Conservation (phyloP, 352 stramenopile genomes). For the Elongisporangium undulatum region DNA sequence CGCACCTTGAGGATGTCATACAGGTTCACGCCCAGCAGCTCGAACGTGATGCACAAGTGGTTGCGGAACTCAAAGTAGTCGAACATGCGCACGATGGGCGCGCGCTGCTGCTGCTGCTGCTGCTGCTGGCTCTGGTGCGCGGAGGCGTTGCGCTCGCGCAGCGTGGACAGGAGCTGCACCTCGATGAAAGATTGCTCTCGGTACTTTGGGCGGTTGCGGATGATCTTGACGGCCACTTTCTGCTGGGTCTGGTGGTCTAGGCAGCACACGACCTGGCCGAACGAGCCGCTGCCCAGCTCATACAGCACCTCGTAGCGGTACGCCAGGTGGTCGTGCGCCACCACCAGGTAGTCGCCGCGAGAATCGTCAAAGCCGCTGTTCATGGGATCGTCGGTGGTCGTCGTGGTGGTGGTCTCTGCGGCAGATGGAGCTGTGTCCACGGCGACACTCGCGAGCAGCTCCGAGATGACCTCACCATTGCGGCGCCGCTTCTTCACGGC, state of each 20-base stretch:
- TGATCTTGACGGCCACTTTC: conserved; percentile 97
- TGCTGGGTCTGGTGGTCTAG: conserved; percentile 75
- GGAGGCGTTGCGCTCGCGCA: conserved; percentile 28
- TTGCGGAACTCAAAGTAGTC: conserved; percentile 92
- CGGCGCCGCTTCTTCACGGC: conserved; percentile 25
- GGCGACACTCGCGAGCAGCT: conserved; percentile 10
- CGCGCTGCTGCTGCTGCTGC: conserved; percentile 15
- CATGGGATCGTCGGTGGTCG: conserved; percentile 4
- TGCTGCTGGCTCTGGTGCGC: not conserved
- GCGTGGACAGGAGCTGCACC: conserved; percentile 90
- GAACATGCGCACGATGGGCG: conserved; percentile 87
- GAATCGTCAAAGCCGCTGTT: conserved; percentile 97
- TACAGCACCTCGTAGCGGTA: conserved; percentile 94
- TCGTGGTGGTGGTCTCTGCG: not conserved
- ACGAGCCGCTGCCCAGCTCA: conserved; percentile 95
- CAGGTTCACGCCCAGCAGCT: conserved; percentile 94
- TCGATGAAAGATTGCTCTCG: conserved; percentile 94
- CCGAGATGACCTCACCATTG: conserved; percentile 25
- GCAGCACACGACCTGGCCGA: conserved; percentile 97
- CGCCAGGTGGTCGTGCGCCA: conserved; percentile 90
- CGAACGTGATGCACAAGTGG: conserved; percentile 97
- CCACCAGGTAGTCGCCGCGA: conserved; percentile 96
- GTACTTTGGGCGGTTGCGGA: conserved; percentile 97
- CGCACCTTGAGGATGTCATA: conserved; percentile 96
- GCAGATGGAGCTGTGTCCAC: not conserved